Conservation (phyloP, 1,284 basidiomycete species). For the Boletus smithii region DNA sequence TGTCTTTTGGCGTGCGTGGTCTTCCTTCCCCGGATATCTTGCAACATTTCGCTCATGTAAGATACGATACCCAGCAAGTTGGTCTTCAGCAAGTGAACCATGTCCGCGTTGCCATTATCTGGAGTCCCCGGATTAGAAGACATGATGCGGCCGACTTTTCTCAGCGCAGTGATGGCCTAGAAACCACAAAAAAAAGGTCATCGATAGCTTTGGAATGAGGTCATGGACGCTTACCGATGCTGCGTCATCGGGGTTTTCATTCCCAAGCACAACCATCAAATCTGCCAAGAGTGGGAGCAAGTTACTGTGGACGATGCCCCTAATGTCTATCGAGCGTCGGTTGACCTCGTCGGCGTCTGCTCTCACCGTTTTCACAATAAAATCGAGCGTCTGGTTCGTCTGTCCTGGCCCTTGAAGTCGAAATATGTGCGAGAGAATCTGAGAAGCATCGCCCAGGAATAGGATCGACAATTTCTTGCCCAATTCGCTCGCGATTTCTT, state of each 20-base stretch:
- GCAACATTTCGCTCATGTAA: slow-evolving; percentile 77
- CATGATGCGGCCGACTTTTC: slow-evolving; percentile 50
- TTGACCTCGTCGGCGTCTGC: slow-evolving; percentile 29
- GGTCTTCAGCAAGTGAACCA: slow-evolving; percentile 62
- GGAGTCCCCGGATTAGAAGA: slow-evolving; percentile 22
- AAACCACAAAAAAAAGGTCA: slow-evolving; percentile 1
- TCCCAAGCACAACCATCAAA: slow-evolving; percentile 74
- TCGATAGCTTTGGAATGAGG: slow-evolving; percentile 1
- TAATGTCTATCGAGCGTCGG: slow-evolving; percentile 42
- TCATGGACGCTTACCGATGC: slow-evolving; percentile 39
- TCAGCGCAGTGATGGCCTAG: slow-evolving; percentile 62
- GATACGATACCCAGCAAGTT: slow-evolving; percentile 83
- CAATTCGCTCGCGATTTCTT: slow-evolving; percentile 44
- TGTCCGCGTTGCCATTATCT: slow-evolving; percentile 33
- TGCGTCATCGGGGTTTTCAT: slow-evolving; percentile 48
- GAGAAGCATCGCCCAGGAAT: slow-evolving; percentile 58
- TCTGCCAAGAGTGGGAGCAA: slow-evolving; percentile 67
- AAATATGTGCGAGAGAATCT: slow-evolving; percentile 74
- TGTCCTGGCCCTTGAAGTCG: slow-evolving; percentile 52
- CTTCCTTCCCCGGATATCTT: slow-evolving; percentile 76
- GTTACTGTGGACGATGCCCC: slow-evolving; percentile 59
- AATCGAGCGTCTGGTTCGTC: slow-evolving; percentile 57
- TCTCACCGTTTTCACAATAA: slow-evolving; percentile 48
- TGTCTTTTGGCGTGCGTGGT: slow-evolving; percentile 62
- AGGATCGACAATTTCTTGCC: slow-evolving; percentile 49